Evolutionary conservation across 352 stramenopile genomes (phyloP).

Genomic region (Phytophthora colocasiae): DNA sequence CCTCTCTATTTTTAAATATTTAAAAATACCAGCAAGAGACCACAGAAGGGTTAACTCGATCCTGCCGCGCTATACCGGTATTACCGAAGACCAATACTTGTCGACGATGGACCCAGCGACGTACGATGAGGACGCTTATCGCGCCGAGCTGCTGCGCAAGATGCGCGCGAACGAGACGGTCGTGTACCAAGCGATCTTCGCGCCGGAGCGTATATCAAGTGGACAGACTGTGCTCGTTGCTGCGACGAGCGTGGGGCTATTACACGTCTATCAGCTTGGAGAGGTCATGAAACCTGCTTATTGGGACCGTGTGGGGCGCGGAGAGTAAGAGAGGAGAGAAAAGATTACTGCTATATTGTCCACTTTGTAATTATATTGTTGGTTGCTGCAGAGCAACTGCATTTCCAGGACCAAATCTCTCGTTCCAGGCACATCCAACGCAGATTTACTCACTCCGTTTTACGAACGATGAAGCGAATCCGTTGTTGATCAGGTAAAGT

Average conservation of each 20-base stretch:
- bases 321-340: constrained; percentile 35
- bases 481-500: constrained; percentile 66
- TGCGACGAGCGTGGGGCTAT: constrained; percentile 63
- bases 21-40: no score
- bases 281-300: constrained; percentile 53
- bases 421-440: constrained; percentile 71
- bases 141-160: constrained; percentile 55
- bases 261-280: constrained; percentile 67
- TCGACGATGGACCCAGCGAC: constrained; percentile 55
- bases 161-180: constrained; percentile 60
- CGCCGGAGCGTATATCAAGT: constrained; percentile 30
- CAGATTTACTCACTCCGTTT: constrained; percentile 83
- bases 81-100: background rate
- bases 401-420: constrained; percentile 57
- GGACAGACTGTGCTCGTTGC: constrained; percentile 62
- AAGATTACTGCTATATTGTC: background rate
- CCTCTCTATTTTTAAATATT: constrained; percentile 8
- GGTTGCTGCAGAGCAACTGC: constrained; percentile 39
- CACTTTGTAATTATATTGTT: constrained; percentile 13
- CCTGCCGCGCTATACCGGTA: no score
- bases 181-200: constrained; percentile 67
- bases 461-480: constrained; percentile 56
- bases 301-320: constrained; percentile 53
- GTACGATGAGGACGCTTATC: constrained; percentile 67
- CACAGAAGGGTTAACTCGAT: background rate